phyloP scores from a whole-genome alignment of 2,329 filamentous ascomycete genomes.

The Sodiomyces alkalinus region DNA sequence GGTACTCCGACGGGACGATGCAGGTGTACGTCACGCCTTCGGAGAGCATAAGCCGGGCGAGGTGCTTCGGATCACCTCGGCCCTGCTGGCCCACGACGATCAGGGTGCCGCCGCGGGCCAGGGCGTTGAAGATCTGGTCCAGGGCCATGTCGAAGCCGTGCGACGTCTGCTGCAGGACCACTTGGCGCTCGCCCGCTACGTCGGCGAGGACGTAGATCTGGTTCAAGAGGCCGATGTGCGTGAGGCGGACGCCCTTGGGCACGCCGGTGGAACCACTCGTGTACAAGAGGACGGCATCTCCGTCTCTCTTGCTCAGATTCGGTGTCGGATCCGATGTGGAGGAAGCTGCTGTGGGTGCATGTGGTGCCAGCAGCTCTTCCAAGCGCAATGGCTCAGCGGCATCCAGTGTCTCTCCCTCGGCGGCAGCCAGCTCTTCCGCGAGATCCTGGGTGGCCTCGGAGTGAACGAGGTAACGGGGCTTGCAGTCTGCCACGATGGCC shows the following conservation, averaged over 20 bases:
- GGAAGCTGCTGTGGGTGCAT: background rate
- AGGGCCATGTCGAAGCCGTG: conserved; percentile 25
- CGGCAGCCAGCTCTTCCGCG: background rate
- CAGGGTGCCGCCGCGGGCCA: conserved; percentile 20
- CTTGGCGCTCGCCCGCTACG: conserved; percentile 11
- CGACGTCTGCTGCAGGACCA: conserved; percentile 22
- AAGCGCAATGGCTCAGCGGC: background rate
- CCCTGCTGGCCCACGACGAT: conserved; percentile 15
- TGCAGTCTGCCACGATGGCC: conserved; percentile 11
- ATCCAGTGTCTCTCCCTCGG: background rate
- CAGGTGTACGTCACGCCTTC: conserved; percentile 20
- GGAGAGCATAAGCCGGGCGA: conserved; percentile 19
- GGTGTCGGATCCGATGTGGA: background rate
- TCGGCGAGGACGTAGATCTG: too few relatives aligned
- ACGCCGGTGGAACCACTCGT: conserved; percentile 16
- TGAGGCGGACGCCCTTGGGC: conserved; percentile 25
- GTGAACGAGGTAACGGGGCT: background rate
- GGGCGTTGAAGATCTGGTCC: conserved; percentile 18
- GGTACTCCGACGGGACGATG: conserved; percentile 25
- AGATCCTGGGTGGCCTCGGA: background rate
- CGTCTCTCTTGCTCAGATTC: too few relatives aligned
- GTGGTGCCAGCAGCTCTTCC: background rate
- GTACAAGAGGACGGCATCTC: conserved; percentile 19
- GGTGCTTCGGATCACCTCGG: conserved; percentile 17
- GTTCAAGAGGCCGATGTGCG: conserved; percentile 15